phyloP scores from a whole-genome alignment of 257 asterid genomes.

The Solanum paucissectum region DNA sequence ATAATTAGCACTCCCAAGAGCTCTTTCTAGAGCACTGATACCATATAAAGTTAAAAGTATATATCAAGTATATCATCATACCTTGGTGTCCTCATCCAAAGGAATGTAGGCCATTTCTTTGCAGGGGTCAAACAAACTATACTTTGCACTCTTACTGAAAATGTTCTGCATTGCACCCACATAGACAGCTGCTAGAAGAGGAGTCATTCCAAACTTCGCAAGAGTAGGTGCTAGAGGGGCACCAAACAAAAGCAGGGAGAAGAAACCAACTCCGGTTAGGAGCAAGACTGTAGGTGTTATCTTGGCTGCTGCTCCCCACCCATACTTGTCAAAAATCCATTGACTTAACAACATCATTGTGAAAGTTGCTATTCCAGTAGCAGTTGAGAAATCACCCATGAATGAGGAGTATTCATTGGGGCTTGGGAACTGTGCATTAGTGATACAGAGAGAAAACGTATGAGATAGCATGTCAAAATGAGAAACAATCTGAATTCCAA shows the following conservation, averaged over 20 bases:
- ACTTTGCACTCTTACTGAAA: constrained; percentile 94
- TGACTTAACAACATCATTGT: constrained; percentile 94
- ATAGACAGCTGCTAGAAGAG: constrained; percentile 92
- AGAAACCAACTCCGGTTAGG: constrained; percentile 85
- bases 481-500: background rate
- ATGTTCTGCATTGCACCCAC: constrained; percentile 98
- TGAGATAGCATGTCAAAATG: background rate
- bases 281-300: constrained; percentile 92
- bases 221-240: constrained; percentile 73
- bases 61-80: constrained; percentile 6
- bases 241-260: constrained; percentile 78
- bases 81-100: constrained; percentile 97
- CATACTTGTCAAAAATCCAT: constrained; percentile 81
- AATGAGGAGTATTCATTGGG: constrained; percentile 94
- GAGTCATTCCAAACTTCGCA: constrained; percentile 77
- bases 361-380: constrained; percentile 94
- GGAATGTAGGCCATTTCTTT: constrained; percentile 99
- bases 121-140: constrained; percentile 97
- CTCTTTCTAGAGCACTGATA: background rate
- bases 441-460: background rate
- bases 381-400: constrained; percentile 97
- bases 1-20: background rate
- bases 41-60: background rate
- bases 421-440: constrained; percentile 65
- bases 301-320: constrained; percentile 97